Evolutionary conservation across 1,139 yeast genomes (phyloP).

Genomic region (Kluyveromyces sp.): DNA sequence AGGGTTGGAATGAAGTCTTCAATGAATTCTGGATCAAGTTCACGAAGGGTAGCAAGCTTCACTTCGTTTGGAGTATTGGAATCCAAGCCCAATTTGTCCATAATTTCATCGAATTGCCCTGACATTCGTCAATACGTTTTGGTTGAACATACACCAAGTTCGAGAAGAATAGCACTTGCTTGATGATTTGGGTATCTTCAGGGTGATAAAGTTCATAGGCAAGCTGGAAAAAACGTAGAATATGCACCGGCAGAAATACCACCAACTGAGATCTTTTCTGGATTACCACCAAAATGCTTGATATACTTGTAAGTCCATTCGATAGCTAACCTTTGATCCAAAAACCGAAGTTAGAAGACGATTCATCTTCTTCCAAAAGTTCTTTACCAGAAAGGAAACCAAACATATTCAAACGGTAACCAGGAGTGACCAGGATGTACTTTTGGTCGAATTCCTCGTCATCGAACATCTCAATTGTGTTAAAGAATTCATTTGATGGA

Average conservation of each 20-base stretch:
- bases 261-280: slow-evolving; percentile 27
- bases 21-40: slow-evolving; percentile 19
- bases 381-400: slow-evolving; percentile 32
- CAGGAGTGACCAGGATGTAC: slow-evolving; percentile 35
- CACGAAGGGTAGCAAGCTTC: slow-evolving; percentile 22
- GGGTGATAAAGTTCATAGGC: slow-evolving; percentile 34
- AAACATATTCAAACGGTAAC: slow-evolving; percentile 35
- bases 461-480: slow-evolving; percentile 14
- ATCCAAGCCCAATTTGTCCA: slow-evolving; percentile 16
- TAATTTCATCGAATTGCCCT: slow-evolving; percentile 33
- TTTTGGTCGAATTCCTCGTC: slow-evolving; percentile 21
- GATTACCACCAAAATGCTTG: slow-evolving; percentile 29
- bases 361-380: slow-evolving; percentile 11
- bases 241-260: slow-evolving; percentile 29
- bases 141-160: slow-evolving; percentile 34
- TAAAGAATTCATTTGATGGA: slow-evolving; percentile 25
- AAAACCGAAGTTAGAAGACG: slow-evolving; percentile 33
- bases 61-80: slow-evolving; percentile 11
- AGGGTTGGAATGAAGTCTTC: slow-evolving; percentile 29
- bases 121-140: slow-evolving; percentile 30
- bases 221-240: slow-evolving; percentile 32
- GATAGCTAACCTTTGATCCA: slow-evolving; percentile 36
- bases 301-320: slow-evolving; percentile 35
- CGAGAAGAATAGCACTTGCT: slow-evolving; percentile 31
- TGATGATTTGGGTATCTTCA: slow-evolving; percentile 31